Conservation (phyloP, 345 rosid species). For the Carallia pectinifolia region DNA sequence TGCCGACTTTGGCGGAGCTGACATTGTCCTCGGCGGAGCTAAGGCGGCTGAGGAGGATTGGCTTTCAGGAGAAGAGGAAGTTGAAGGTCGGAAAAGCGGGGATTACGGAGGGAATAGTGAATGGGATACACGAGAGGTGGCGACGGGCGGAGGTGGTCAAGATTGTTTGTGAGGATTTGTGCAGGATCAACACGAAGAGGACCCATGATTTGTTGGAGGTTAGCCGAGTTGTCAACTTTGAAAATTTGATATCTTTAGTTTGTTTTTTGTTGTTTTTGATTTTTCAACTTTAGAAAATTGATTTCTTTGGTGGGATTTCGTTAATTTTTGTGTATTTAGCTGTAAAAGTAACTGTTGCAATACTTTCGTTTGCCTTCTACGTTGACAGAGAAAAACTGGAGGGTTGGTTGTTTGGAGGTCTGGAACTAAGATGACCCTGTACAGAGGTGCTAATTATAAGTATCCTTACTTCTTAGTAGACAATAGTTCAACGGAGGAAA, state of each 20-base stretch:
- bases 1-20: constrained; percentile 78
- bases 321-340: neutral
- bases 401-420: constrained; percentile 93
- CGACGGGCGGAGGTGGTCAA: constrained; percentile 69
- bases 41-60: constrained; percentile 55
- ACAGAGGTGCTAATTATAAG: constrained; percentile 73
- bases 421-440: constrained; percentile 80
- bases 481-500: constrained; percentile 22
- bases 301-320: neutral
- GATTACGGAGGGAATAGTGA: constrained; percentile 91
- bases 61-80: constrained; percentile 65
- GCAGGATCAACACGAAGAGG: constrained; percentile 82
- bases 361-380: constrained; percentile 18
- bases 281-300: too few relatives aligned
- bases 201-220: constrained; percentile 98
- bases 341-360: neutral
- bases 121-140: constrained; percentile 98
- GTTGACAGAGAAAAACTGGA: constrained; percentile 82
- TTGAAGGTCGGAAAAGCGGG: constrained; percentile 87
- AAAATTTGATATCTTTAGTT: neutral
- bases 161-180: constrained; percentile 81
- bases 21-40: constrained; percentile 53
- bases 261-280: neutral
- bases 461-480: constrained; percentile 75
- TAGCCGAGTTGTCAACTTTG: constrained; percentile 3